phyloP scores from a whole-genome alignment of 2,329 filamentous ascomycete genomes.

The Verticillium albo-atrum region DNA sequence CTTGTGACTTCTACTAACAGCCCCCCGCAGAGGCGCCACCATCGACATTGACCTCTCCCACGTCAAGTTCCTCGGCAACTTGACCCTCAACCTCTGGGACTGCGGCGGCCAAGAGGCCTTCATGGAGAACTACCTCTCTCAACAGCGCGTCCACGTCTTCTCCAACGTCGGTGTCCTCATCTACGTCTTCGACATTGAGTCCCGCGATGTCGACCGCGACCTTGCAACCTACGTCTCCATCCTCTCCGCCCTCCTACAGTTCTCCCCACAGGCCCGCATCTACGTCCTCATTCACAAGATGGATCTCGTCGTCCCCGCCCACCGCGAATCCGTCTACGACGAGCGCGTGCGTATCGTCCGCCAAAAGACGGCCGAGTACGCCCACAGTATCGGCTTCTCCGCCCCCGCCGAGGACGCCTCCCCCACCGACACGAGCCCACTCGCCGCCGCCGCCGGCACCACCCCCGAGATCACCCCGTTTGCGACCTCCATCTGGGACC shows the following conservation, averaged over 20 bases:
- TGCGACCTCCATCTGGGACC: slow-evolving; percentile 97
- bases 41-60: slow-evolving; percentile 98
- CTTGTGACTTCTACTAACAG: background rate
- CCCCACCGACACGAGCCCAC: slow-evolving; percentile 18
- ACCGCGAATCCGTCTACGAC: slow-evolving; percentile 78
- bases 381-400: slow-evolving; percentile 31
- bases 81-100: slow-evolving; percentile 97
- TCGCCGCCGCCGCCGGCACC: slow-evolving; percentile 8
- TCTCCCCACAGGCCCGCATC: slow-evolving; percentile 73
- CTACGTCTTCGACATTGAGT: slow-evolving; percentile 99
- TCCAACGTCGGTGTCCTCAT: slow-evolving; percentile 94
- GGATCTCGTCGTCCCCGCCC: slow-evolving; percentile 82
- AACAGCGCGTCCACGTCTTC: slow-evolving; percentile 95
- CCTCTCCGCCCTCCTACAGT: slow-evolving; percentile 82
- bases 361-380: slow-evolving; percentile 61
- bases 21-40: slow-evolving; percentile 65
- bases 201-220: slow-evolving; percentile 88
- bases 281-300: slow-evolving; percentile 99
- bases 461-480: slow-evolving; percentile 70
- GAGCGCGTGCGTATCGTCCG: slow-evolving; percentile 75
- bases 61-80: slow-evolving; percentile 96
- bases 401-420: slow-evolving; percentile 20
- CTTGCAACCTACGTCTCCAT: slow-evolving; percentile 89
- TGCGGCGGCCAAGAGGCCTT: slow-evolving; percentile 98
- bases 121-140: slow-evolving; percentile 95